These are phyloP conservation scores for Pholiota conissans DNA, from an alignment of 768 basidiomycete genomes.

Conservation along the genomic window DNA sequence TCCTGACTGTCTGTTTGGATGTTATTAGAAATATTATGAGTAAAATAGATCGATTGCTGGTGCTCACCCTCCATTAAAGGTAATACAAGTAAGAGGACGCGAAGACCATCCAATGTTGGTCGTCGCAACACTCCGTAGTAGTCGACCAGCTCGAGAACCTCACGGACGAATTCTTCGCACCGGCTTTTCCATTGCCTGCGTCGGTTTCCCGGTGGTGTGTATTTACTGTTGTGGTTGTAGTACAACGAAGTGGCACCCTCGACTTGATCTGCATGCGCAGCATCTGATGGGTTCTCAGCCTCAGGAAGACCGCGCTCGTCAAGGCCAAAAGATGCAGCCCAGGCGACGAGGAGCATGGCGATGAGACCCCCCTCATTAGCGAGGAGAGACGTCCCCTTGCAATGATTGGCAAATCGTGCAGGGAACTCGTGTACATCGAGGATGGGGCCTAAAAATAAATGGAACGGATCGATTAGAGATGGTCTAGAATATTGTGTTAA, in stretches of 20 bases:
- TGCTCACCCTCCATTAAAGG: constrained; percentile 81
- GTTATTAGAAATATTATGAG: not conserved
- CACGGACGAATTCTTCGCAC: constrained; percentile 69
- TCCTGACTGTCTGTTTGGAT: constrained; percentile 38
- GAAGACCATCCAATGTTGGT: constrained; percentile 86
- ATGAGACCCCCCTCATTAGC: constrained; percentile 76
- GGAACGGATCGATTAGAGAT: not conserved
- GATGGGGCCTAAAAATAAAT: constrained; percentile 65
- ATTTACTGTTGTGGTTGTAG: constrained; percentile 22
- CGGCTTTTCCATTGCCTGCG: constrained; percentile 49
- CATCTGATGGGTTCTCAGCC: constrained; percentile 24
- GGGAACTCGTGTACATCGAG: constrained; percentile 81
- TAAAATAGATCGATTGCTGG: not conserved
- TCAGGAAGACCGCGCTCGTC: constrained; percentile 72
- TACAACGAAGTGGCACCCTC: constrained; percentile 10
- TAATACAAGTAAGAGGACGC: constrained; percentile 73
- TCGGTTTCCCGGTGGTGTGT: constrained; percentile 30
- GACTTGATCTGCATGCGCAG: constrained; percentile 2
- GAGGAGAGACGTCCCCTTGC: constrained; percentile 60
- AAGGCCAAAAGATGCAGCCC: constrained; percentile 89
- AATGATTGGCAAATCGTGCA: constrained; percentile 67
- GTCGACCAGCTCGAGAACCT: constrained; percentile 81
- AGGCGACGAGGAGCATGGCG: constrained; percentile 77
- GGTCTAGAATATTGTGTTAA: not conserved
- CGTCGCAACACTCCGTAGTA: constrained; percentile 74